Evolutionary conservation across 768 basidiomycete genomes (phyloP), one percentile per base, ranked within the genome.

Genomic region (Suillus placidus): DNA sequence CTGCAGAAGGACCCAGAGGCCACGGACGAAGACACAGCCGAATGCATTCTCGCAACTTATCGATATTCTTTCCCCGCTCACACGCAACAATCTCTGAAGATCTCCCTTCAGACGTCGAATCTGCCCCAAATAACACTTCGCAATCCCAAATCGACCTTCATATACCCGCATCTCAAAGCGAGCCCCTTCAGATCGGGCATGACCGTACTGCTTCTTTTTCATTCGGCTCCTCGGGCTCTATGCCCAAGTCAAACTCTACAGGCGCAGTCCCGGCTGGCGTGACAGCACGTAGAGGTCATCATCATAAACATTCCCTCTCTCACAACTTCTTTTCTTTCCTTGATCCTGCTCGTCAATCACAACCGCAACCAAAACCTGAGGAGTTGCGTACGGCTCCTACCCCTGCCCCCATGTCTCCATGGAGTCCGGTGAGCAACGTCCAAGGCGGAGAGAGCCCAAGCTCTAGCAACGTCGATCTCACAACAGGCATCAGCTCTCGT

Each of bases 321-420:
- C 95, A 97, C 75, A 94, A 93, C 71, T 95, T 97, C 78, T 97
- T 97, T 78, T 95, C 94, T 0, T 97, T 97, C 74, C 88, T 98
- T 51, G 94, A 96, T 70, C 94, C 94, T 23, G 12, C 62, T 32
- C 51, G 12, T 43, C 47, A 2, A 40, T 68, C 16, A 43, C 66
- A 34, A 60, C 66, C n/a, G 34, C 70, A 69, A 57, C 58, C 67
- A 68, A 67, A 56, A 54, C 18, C 66, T 68, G 62, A 76, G n/a
- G 80, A 83, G 35, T 71, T 88, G 26, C 85, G 85, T 62, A 86
- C 87, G 0, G 80, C 84, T 66, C 87, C 88, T 0, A 85, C 88
- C 2, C 86, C 86, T 0, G 82, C 78, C 3, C 90, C 89, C 0
- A 70, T 86, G 37, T 91, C 90, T 7, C 87, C 88, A 1, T 92